Percentiles rank a stretch among this genome's conserved stretches.
phyloP scores from a whole-genome alignment of 495 filamentous ascomycete genomes.

The Aspergillus sparsus region DNA sequence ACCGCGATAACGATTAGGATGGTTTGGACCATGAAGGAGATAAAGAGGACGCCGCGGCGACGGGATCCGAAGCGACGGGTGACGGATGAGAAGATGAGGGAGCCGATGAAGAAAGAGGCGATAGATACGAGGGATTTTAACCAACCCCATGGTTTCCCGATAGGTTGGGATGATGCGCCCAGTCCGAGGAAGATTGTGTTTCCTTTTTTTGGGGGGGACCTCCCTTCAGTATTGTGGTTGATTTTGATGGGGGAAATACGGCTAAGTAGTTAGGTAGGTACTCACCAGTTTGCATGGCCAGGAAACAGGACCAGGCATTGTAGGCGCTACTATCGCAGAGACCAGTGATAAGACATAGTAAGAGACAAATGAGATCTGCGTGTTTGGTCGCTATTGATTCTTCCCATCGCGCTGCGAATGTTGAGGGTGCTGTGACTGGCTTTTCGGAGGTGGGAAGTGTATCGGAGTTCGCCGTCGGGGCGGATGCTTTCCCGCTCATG shows the following conservation, averaged over 20 bases:
- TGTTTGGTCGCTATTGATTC: constrained; percentile 42
- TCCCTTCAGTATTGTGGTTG: background rate
- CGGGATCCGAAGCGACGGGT: constrained; percentile 38
- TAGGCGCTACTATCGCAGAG: constrained; percentile 63
- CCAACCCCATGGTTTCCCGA: constrained; percentile 58
- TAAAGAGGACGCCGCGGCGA: constrained; percentile 54
- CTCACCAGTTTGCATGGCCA: constrained; percentile 62
- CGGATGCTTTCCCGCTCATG: background rate
- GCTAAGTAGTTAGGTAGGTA: constrained; percentile 20
- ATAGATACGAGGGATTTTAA: constrained; percentile 63
- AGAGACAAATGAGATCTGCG: constrained; percentile 55
- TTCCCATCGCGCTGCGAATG: constrained; percentile 31
- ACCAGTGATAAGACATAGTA: constrained; percentile 58
- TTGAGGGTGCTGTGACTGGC: constrained; percentile 17
- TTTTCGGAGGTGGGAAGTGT: constrained; percentile 22
- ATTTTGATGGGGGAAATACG: background rate
- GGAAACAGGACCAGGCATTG: constrained; percentile 62
- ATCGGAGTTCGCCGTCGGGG: constrained; percentile 13
- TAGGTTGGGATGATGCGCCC: constrained; percentile 54
- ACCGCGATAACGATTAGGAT: constrained; percentile 59
- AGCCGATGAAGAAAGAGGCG: constrained; percentile 52
- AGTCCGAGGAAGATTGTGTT: constrained; percentile 70
- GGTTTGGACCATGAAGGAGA: constrained; percentile 59
- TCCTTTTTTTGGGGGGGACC: constrained; percentile 34
- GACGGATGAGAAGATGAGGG: constrained; percentile 41